Conservation (phyloP, 1,284 basidiomycete genomes). For the Heterobasidion irregulare region DNA sequence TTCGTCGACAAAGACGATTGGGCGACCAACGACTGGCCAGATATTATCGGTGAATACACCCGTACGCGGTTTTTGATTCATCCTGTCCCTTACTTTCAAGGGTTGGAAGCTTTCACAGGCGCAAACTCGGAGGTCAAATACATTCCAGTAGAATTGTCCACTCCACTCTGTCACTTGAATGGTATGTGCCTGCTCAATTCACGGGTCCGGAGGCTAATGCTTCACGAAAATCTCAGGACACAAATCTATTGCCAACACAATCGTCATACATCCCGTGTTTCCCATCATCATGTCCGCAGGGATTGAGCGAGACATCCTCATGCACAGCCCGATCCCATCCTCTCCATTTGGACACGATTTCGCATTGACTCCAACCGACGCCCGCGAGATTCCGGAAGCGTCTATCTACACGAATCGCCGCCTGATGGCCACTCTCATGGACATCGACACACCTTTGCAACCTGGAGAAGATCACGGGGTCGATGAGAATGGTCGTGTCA, state of each 20-base stretch:
- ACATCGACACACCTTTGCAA: constrained; percentile 16
- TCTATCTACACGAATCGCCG: constrained; percentile 22
- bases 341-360: constrained; percentile 41
- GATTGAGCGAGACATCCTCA: constrained; percentile 58
- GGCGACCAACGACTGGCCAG: constrained; percentile 19
- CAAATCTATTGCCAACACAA: constrained; percentile 65
- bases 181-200: constrained; percentile 26
- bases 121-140: constrained; percentile 16
- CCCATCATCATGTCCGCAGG: constrained; percentile 61
- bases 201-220: neutral
- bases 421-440: constrained; percentile 23
- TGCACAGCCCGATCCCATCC: constrained; percentile 54
- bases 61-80: neutral
- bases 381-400: constrained; percentile 32
- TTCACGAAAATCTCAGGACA: constrained; percentile 36
- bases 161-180: constrained; percentile 45
- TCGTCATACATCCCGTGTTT: constrained; percentile 63
- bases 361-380: constrained; percentile 31
- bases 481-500: constrained; percentile 29
- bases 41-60: constrained; percentile 28
- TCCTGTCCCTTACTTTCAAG: neutral
- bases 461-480: constrained; percentile 19
- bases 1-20: constrained; percentile 36
- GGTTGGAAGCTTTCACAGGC: constrained; percentile 1
- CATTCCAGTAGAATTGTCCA: constrained; percentile 47